Conservation (phyloP, 2,329 filamentous ascomycete species). For the Hypocreales sp. region DNA sequence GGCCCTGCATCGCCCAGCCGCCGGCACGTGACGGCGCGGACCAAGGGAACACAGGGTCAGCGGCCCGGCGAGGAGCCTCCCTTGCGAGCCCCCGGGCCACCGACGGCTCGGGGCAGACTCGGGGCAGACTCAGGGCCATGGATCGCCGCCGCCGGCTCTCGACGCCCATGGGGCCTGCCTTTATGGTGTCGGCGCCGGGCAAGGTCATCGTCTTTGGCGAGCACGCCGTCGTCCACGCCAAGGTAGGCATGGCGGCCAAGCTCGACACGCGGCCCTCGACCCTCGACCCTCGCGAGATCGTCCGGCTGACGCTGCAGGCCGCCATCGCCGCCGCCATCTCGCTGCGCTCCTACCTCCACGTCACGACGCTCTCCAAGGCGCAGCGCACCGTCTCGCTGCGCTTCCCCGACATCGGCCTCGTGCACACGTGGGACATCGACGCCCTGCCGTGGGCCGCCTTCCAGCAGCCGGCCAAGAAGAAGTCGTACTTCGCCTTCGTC, state of each 20-base stretch:
- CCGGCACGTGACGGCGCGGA: too few relatives aligned
- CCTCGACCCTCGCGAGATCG: too few relatives aligned
- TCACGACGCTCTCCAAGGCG: constrained; percentile 86
- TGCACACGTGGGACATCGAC: constrained; percentile 90
- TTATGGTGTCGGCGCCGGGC: constrained; percentile 95
- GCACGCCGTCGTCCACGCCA: constrained; percentile 94
- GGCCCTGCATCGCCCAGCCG: too few relatives aligned
- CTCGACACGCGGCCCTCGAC: too few relatives aligned
- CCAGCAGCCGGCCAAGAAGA: constrained; percentile 70
- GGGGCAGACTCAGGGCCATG: too few relatives aligned
- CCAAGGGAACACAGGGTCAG: too few relatives aligned
- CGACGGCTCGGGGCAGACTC: too few relatives aligned
- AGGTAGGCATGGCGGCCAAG: too few relatives aligned
- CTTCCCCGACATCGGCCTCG: constrained; percentile 80
- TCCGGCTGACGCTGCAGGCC: too few relatives aligned
- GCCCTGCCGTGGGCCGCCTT: constrained; percentile 78
- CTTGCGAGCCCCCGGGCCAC: too few relatives aligned
- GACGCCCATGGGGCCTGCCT: constrained; percentile 63
- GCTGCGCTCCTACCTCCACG: constrained; percentile 87
- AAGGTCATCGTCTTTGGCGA: constrained; percentile 98
- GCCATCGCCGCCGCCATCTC: constrained; percentile 93
- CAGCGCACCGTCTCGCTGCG: constrained; percentile 73
- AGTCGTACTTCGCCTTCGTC: constrained; percentile 83
- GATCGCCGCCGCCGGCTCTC: constrained; percentile 40
- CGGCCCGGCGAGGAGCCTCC: too few relatives aligned